phyloP scores from a whole-genome alignment of 257 asterid species.

The Henckelia pumila region DNA sequence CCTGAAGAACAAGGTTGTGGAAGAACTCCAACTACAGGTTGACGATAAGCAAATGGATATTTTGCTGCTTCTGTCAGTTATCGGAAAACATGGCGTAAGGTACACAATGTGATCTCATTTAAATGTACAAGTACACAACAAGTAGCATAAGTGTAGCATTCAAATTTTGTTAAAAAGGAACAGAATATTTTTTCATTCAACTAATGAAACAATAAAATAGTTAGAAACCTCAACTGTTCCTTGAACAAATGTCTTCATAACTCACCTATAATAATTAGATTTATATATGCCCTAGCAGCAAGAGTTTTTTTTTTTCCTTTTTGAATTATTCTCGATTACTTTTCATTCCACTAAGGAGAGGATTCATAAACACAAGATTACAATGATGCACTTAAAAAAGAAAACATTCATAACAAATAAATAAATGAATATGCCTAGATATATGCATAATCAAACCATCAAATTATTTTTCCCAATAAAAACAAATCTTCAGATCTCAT shows the following conservation, averaged over 20 bases:
- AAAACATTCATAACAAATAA: too few species aligned
- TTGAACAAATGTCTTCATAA: too few species aligned
- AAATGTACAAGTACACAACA: slow-evolving; percentile 14
- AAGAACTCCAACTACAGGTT: slow-evolving; percentile 79
- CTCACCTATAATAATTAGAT: too few species aligned
- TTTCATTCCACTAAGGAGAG: background rate
- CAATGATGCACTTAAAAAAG: too few species aligned
- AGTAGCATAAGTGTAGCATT: background rate
- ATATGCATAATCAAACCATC: too few species aligned
- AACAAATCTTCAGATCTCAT: too few species aligned
- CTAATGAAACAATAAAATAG: background rate
- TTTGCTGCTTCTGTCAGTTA: slow-evolving; percentile 57
- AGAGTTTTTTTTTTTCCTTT: too few species aligned
- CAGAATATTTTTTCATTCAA: slow-evolving; percentile 11
- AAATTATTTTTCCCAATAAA: too few species aligned
- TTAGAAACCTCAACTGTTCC: too few species aligned
- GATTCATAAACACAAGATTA: background rate
- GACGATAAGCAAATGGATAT: slow-evolving; percentile 44
- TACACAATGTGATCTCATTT: background rate
- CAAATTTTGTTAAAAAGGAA: slow-evolving; percentile 21
- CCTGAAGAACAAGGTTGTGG: slow-evolving; percentile 79
- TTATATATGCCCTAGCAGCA: too few species aligned
- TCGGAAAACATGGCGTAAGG: slow-evolving; percentile 10
- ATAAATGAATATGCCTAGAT: too few species aligned
- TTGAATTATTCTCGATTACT: too few species aligned